A percentile compares a stretch with the other conserved stretches of the same genome.
phyloP scores from a whole-genome alignment of 2,329 filamentous ascomycete genomes.

The Aureobasidium sp. region DNA sequence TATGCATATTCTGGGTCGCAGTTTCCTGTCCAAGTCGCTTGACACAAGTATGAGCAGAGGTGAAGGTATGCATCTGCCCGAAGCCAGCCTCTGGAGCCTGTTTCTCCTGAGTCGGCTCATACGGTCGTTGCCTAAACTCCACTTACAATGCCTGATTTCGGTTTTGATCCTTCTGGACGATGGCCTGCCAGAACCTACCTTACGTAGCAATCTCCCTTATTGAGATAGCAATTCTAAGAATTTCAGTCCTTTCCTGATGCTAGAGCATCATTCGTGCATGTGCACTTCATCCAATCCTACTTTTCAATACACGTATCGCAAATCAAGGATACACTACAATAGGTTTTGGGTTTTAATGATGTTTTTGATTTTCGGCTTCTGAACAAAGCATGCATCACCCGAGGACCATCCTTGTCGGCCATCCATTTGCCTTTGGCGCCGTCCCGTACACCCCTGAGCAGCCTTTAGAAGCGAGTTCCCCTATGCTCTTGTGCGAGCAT shows the following conservation, averaged over 20 bases:
- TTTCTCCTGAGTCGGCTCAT: not conserved
- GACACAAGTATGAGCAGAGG: not conserved
- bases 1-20: not conserved
- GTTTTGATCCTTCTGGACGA: not conserved
- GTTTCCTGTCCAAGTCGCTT: not conserved
- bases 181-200: not conserved
- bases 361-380: not conserved
- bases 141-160: not conserved
- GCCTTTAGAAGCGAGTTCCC: not conserved
- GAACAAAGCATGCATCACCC: not conserved
- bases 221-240: not conserved
- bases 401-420: not conserved
- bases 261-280: not conserved
- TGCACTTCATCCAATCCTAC: not conserved
- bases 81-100: not conserved
- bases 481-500: not conserved
- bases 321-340: not conserved
- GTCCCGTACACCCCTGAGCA: not conserved
- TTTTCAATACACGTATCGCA: not conserved
- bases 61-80: not conserved
- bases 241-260: not conserved
- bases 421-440: not conserved
- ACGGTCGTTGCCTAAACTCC: not conserved
- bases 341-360: not conserved
- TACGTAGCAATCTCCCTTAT: not conserved